Evolutionary conservation across 352 stramenopile species (phyloP).

Genomic region (Elongisporangium anandrum): DNA sequence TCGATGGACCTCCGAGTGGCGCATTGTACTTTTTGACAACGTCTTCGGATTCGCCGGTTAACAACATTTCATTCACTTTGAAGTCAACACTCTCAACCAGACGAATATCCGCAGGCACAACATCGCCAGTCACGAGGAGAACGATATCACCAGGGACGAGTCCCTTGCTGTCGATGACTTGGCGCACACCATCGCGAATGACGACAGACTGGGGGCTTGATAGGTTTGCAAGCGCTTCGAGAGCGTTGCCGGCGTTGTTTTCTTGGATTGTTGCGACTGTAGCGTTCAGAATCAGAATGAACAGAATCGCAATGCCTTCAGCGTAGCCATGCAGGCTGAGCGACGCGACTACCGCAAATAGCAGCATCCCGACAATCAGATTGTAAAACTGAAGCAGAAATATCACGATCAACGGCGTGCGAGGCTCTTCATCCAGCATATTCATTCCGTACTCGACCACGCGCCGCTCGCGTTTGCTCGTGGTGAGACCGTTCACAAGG

Average conservation of each 20-base stretch:
- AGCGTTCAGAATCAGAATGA: constrained; percentile 43
- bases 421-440: constrained; percentile 30
- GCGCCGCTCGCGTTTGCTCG: constrained; percentile 11
- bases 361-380: constrained; percentile 35
- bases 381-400: constrained; percentile 56
- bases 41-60: constrained; percentile 88
- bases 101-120: constrained; percentile 84
- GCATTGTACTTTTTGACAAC: constrained; percentile 40
- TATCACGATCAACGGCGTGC: constrained; percentile 28
- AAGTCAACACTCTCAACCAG: constrained; percentile 72
- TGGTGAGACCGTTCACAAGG: constrained; percentile 16
- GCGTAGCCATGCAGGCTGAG: constrained; percentile 29
- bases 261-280: constrained; percentile 35
- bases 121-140: constrained; percentile 82
- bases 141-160: constrained; percentile 69
- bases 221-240: constrained; percentile 34
- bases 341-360: constrained; percentile 27
- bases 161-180: constrained; percentile 28
- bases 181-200: constrained; percentile 27
- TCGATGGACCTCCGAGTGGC: constrained; percentile 7
- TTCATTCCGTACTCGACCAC: constrained; percentile 24
- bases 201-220: constrained; percentile 30
- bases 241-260: constrained; percentile 31
- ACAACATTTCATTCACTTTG: constrained; percentile 87
- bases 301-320: constrained; percentile 38